Evolutionary conservation across 2,329 filamentous ascomycete species (phyloP), one percentile per base, ranked within the genome.

Genomic region (Penicillium sp.): DNA sequence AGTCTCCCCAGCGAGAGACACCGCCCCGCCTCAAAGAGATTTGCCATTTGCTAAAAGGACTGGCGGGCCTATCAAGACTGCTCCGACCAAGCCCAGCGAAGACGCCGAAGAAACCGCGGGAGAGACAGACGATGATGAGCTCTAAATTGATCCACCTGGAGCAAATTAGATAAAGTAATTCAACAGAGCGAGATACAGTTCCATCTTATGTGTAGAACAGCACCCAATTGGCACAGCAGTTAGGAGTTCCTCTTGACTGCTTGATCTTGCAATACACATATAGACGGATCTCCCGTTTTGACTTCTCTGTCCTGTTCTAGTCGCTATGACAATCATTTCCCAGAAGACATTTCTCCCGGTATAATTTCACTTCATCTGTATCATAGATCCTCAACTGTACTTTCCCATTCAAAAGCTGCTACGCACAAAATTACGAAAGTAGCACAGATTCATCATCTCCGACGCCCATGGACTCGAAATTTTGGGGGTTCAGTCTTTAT

Each of bases 101-200:
- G 61, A 58, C 32, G 59, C 50, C 6, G 70, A 68, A 49, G 67
- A 62, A 38, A 69, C 61, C 6, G 67, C 57, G 32, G 74, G 72
- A 20, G 73, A 73, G 50, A 74, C 71, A 10, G 75, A 76, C 55
- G 76, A 78, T 57, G 76, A 78, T 65, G 76, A 78, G 56, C 55
- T 77, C 50, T 76, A 50, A 61, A 20, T 2, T 50, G 22, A 8
- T n/a, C 16, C 13, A 18, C 20, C n/a, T n/a, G 22, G 9, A 43
- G 37, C 16, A 7, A 40, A 9, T 43, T 14, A n/a, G 22, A 46
- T n/a, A 34, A 9, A 18, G 5, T 20, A 39, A 11, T 40, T 37
- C 22, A 44, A 38, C 13, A 8, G 40, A n/a, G 13, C 37, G 39
- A 11, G 6, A 39, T 20, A n/a, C 16, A 16, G 29, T 34, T 37